Conservation (phyloP, 208 protist genomes). For the Acanthamoeba triangularis region DNA sequence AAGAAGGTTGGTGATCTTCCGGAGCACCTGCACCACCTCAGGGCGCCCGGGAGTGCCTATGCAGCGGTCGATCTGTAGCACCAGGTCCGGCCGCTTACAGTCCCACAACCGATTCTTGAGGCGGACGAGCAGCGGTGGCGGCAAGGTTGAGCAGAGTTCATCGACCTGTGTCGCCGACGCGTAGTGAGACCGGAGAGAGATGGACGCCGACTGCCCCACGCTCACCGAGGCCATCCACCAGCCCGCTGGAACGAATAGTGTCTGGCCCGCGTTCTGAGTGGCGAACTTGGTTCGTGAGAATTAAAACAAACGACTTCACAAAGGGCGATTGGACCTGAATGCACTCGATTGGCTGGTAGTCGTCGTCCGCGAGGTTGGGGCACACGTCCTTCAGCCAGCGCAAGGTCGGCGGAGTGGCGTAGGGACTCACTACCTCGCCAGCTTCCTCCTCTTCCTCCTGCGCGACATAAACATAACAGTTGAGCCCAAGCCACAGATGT, state of each 20-base stretch:
- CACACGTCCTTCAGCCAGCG: neutral
- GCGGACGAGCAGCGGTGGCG: neutral
- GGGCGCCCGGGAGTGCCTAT: neutral
- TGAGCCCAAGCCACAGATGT: too few relatives aligned
- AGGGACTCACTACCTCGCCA: neutral
- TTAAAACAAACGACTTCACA: too few relatives aligned
- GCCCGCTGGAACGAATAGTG: neutral
- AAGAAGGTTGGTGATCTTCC: too few relatives aligned
- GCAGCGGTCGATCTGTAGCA: neutral
- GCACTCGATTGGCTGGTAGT: conserved; percentile 7
- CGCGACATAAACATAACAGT: neutral
- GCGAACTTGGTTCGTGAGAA: neutral
- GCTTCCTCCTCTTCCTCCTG: conserved; percentile 8
- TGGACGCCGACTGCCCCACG: neutral
- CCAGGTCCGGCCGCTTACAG: neutral
- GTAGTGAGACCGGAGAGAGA: neutral
- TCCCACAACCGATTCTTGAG: conserved; percentile 26
- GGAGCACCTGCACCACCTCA: neutral
- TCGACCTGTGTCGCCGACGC: neutral
- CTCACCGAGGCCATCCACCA: neutral
- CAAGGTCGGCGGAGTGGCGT: neutral
- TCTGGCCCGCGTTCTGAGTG: neutral
- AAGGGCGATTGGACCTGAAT: too few relatives aligned
- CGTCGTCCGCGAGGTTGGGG: neutral
- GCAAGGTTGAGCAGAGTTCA: neutral